These are phyloP conservation scores for Trichocladium antarcticum DNA, from an alignment of 495 filamentous ascomycete species.

Conservation along the genomic window DNA sequence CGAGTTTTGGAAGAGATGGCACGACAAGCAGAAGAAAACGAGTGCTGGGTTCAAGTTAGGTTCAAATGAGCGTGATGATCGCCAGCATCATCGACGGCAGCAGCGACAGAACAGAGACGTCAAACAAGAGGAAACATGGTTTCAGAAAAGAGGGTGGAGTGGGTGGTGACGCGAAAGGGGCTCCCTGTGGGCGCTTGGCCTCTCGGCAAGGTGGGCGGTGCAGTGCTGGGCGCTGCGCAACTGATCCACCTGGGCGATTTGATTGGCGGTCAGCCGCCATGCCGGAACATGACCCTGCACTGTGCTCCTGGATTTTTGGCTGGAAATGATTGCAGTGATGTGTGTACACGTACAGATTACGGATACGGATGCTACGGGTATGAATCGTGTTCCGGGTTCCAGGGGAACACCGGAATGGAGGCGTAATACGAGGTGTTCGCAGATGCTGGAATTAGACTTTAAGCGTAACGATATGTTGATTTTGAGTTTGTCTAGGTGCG, in stretches of 20 bases:
- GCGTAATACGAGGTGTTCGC: too few species aligned
- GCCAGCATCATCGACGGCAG: slow-evolving; percentile 5
- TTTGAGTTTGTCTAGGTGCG: too few species aligned
- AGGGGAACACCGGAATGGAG: too few species aligned
- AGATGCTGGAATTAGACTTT: too few species aligned
- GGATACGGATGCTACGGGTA: too few species aligned
- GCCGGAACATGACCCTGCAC: too few species aligned
- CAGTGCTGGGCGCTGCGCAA: slow-evolving; percentile 7
- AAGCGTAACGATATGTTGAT: too few species aligned
- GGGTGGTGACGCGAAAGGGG: slow-evolving; percentile 11
- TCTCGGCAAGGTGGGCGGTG: slow-evolving; percentile 18
- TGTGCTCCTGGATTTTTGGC: too few species aligned
- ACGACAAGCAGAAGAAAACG: not conserved
- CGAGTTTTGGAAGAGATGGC: not conserved
- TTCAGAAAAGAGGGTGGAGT: slow-evolving; percentile 3
- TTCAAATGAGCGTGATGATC: slow-evolving; percentile 10
- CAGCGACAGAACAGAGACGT: not conserved
- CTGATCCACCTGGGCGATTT: not conserved
- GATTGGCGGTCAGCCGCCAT: too few species aligned
- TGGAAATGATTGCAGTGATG: too few species aligned
- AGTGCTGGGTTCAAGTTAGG: not conserved
- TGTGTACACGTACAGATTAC: too few species aligned
- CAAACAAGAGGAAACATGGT: slow-evolving; percentile 11
- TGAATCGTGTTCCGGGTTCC: too few species aligned
- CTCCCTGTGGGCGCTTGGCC: slow-evolving; percentile 6